phyloP scores from a whole-genome alignment of 2,329 filamentous ascomycete genomes.

The Pseudogymnoascus sp. region DNA sequence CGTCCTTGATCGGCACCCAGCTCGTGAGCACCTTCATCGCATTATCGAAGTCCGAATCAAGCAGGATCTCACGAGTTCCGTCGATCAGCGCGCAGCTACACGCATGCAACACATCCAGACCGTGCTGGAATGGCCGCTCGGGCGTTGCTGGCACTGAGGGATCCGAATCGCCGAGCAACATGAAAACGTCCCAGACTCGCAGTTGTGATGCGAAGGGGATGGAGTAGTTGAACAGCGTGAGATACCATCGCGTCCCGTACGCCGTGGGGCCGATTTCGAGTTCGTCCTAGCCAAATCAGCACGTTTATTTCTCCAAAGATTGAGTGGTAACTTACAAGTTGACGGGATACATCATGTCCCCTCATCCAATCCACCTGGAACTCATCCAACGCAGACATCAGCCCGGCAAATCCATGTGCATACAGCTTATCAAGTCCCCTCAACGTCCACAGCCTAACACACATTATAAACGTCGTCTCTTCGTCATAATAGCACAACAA shows the following conservation, averaged over 20 bases:
- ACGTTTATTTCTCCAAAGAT: background rate
- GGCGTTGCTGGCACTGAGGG: conserved; percentile 28
- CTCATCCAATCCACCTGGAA: conserved; percentile 79
- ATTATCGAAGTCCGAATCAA: conserved; percentile 94
- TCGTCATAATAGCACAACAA: conserved; percentile 96
- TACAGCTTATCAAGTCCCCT: conserved; percentile 82
- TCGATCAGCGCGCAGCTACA: conserved; percentile 84
- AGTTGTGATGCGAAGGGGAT: conserved; percentile 91
- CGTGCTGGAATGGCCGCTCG: conserved; percentile 44
- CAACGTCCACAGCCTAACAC: conserved; percentile 87
- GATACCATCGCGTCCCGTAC: conserved; percentile 96
- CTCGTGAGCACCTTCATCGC: conserved; percentile 95
- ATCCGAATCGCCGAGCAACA: conserved; percentile 76
- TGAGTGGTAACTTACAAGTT: conserved; percentile 55
- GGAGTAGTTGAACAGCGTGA: conserved; percentile 94
- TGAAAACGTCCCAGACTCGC: conserved; percentile 95
- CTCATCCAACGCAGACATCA: conserved; percentile 78
- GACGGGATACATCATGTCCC: conserved; percentile 66
- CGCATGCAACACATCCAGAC: conserved; percentile 82
- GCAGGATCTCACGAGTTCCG: conserved; percentile 75
- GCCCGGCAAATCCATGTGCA: conserved; percentile 69
- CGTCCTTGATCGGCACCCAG: conserved; percentile 88
- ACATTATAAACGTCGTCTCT: conserved; percentile 88
- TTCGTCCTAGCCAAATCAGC: conserved; percentile 46
- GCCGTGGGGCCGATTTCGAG: conserved; percentile 76